Percentiles rank a stretch among this genome's conserved stretches.
phyloP scores from a whole-genome alignment of 371 early-diverging fungal genomes.

The Quaeritorhiza haematococci region DNA sequence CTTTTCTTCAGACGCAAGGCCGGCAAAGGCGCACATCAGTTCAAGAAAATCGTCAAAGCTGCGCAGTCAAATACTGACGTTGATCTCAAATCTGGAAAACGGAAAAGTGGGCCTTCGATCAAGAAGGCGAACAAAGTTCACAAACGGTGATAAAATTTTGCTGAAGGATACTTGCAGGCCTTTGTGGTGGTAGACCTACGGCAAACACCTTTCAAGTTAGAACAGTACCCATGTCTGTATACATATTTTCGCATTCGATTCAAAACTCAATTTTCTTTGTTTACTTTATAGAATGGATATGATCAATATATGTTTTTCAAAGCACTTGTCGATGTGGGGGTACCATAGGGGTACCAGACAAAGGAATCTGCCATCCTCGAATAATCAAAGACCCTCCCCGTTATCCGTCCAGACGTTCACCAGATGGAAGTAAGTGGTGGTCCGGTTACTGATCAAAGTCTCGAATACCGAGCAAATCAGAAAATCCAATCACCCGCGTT shows the following conservation, averaged over 20 bases:
- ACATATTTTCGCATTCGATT: constrained; percentile 5
- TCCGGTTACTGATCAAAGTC: too few relatives aligned
- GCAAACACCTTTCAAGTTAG: neutral
- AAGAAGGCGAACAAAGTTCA: constrained; percentile 31
- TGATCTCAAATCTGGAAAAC: constrained; percentile 1
- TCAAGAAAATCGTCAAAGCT: constrained; percentile 37
- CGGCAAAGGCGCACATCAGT: constrained; percentile 30
- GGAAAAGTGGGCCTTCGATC: constrained; percentile 1
- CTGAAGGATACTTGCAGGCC: too few relatives aligned
- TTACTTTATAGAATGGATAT: neutral
- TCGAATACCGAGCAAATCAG: too few relatives aligned
- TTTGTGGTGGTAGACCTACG: neutral
- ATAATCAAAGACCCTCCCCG: too few relatives aligned
- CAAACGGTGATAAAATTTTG: constrained; percentile 21
- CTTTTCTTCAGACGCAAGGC: constrained; percentile 24
- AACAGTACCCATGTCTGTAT: neutral
- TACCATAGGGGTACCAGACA: too few relatives aligned
- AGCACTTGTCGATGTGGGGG: too few relatives aligned
- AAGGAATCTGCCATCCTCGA: too few relatives aligned
- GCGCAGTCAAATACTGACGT: constrained; percentile 24
- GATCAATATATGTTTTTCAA: neutral
- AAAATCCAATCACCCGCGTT: too few relatives aligned
- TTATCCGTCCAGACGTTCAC: too few relatives aligned
- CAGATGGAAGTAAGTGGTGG: too few relatives aligned
- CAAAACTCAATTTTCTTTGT: constrained; percentile 3